These are phyloP conservation scores for Gautieria morchelliformis DNA, from an alignment of 768 basidiomycete genomes.

Conservation along the genomic window DNA sequence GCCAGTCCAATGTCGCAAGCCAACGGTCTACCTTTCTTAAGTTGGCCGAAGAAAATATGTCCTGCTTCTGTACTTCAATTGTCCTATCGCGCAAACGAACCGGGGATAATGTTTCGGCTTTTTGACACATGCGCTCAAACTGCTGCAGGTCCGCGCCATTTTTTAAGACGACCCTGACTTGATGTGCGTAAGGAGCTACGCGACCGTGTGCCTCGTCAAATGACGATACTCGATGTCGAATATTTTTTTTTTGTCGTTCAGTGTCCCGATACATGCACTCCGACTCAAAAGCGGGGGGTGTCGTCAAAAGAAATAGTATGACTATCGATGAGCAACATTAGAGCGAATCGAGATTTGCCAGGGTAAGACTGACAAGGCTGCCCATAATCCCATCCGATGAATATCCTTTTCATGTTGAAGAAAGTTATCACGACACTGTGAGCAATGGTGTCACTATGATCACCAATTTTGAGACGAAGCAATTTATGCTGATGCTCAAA, in stretches of 20 bases:
- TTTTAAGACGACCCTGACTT: slow-evolving; percentile 55
- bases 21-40: slow-evolving; percentile 37
- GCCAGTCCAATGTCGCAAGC: slow-evolving; percentile 46
- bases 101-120: slow-evolving; percentile 31
- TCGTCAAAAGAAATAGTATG: slow-evolving; percentile 56
- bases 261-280: slow-evolving; percentile 47
- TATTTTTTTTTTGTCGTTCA: slow-evolving; percentile 36
- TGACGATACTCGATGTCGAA: slow-evolving; percentile 47
- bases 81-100: slow-evolving; percentile 19
- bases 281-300: slow-evolving; percentile 55
- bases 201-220: slow-evolving; percentile 47
- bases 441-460: slow-evolving; percentile 40
- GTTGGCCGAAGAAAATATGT: slow-evolving; percentile 41
- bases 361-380: slow-evolving; percentile 45
- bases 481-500: slow-evolving; percentile 65
- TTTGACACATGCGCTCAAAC: slow-evolving; percentile 46
- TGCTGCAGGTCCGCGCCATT: slow-evolving; percentile 36
- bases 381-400: slow-evolving; percentile 47
- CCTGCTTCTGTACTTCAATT: slow-evolving; percentile 40
- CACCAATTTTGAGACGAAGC: slow-evolving; percentile 61
- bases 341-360: background rate
- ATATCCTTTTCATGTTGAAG: slow-evolving; percentile 49
- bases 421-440: slow-evolving; percentile 46
- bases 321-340: slow-evolving; percentile 27
- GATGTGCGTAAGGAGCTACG: slow-evolving; percentile 63